Conservation (phyloP, 768 basidiomycete genomes). For the Omphalotus guepiniiformis region DNA sequence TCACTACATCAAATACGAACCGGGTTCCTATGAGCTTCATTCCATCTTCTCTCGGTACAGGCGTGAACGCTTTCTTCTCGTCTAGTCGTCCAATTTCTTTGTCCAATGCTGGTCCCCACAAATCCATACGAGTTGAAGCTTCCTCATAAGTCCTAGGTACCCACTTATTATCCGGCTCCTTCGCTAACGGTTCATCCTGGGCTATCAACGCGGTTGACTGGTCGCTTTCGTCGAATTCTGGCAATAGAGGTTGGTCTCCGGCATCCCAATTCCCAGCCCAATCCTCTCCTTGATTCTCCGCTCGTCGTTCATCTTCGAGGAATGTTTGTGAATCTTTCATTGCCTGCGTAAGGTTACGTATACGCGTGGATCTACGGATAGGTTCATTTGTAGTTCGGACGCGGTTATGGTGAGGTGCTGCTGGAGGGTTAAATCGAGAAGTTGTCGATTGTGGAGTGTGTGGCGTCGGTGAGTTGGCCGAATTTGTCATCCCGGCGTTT, state of each 20-base stretch:
- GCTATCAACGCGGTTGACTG: neutral
- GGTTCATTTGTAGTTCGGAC: neutral
- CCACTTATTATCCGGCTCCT: neutral
- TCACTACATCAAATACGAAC: constrained; percentile 4
- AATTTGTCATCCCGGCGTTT: too few species aligned
- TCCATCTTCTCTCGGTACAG: neutral
- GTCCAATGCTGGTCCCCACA: neutral
- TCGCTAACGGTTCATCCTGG: neutral
- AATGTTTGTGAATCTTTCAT: neutral
- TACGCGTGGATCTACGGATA: neutral
- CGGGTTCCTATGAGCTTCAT: neutral
- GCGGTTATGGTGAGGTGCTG: neutral
- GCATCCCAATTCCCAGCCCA: neutral
- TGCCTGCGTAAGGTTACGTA: neutral
- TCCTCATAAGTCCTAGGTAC: neutral
- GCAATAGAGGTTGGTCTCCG: neutral
- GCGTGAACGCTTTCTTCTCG: neutral
- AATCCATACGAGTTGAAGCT: neutral
- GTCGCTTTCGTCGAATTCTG: neutral
- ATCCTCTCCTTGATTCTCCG: neutral
- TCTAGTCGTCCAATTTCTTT: neutral
- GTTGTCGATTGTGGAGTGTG: neutral
- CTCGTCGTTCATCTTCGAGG: neutral
- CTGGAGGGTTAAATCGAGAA: neutral
- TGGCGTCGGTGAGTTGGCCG: neutral